phyloP scores from a whole-genome alignment of 2,329 filamentous ascomycete genomes.

The Xenosphaeropsis pyriputrescens region DNA sequence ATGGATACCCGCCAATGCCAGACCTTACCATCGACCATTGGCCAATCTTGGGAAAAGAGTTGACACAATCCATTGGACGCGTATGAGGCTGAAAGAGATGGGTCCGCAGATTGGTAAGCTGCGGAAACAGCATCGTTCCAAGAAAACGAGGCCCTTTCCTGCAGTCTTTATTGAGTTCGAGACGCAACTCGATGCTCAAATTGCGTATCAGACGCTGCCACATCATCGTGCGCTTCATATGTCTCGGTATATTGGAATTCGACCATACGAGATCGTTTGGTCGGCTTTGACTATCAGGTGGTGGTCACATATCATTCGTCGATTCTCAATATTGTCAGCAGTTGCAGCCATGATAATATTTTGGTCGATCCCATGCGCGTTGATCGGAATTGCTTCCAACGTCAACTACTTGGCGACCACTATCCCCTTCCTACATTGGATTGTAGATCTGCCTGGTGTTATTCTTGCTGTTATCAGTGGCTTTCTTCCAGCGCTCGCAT shows the following conservation, averaged over 20 bases:
- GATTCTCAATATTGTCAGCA: conserved; percentile 32
- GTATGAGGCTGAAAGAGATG: conserved; percentile 17
- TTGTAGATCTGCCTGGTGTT: conserved; percentile 35
- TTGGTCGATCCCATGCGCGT: conserved; percentile 53
- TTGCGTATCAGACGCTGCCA: conserved; percentile 47
- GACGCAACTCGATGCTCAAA: conserved; percentile 44
- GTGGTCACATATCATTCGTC: conserved; percentile 43
- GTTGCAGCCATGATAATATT: conserved; percentile 46
- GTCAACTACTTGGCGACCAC: conserved; percentile 37
- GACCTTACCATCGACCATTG: conserved; percentile 19
- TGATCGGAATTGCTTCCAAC: conserved; percentile 50
- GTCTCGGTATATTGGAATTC: conserved; percentile 41
- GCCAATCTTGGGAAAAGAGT: conserved; percentile 20
- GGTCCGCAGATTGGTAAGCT: conserved; percentile 16
- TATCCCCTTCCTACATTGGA: conserved; percentile 39
- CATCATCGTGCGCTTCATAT: conserved; percentile 50
- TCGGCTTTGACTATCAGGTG: conserved; percentile 47
- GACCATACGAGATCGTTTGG: conserved; percentile 50
- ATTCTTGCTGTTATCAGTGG: conserved; percentile 48
- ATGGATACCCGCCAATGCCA: conserved; percentile 17
- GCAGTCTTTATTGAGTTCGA: conserved; percentile 55
- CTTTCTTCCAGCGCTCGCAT: conserved; percentile 41
- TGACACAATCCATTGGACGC: conserved; percentile 22
- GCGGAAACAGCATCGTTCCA: conserved; percentile 20
- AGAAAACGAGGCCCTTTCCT: conserved; percentile 36